phyloP scores from a whole-genome alignment of 768 basidiomycete species.

The Naganishia friedmannii region DNA sequence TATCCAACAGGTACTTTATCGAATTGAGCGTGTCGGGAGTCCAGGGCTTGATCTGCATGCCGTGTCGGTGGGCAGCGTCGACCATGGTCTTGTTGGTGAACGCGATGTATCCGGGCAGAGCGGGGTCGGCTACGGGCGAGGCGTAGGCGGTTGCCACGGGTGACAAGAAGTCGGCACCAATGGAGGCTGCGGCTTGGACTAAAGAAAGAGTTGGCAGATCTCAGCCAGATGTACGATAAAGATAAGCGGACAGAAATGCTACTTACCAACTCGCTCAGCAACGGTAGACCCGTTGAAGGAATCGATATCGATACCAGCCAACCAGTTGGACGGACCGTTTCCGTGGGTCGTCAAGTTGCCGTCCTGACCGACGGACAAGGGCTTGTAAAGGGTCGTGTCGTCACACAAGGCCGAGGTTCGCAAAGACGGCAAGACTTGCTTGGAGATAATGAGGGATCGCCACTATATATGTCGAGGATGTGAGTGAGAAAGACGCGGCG shows the following conservation, averaged over 20 bases:
- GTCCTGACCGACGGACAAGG: constrained; percentile 19
- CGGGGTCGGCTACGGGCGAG: constrained; percentile 55
- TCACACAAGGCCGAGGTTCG: constrained; percentile 66
- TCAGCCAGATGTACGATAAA: not conserved
- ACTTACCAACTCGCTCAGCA: constrained; percentile 57
- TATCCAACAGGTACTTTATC: constrained; percentile 62
- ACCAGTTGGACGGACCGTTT: constrained; percentile 62
- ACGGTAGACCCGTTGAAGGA: constrained; percentile 64
- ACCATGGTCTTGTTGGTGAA: constrained; percentile 72
- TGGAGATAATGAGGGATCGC: constrained; percentile 62
- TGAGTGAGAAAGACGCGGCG: not conserved
- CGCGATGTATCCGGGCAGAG: constrained; percentile 55
- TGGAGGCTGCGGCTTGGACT: constrained; percentile 66
- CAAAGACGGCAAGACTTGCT: constrained; percentile 62
- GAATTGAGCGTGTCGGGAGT: constrained; percentile 66
- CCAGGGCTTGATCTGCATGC: constrained; percentile 68
- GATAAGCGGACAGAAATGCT: no score
- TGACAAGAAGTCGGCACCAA: constrained; percentile 66
- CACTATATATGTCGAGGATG: constrained; percentile 52
- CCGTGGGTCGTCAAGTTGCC: constrained; percentile 47
- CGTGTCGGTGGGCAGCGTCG: constrained; percentile 62
- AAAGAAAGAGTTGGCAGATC: not conserved
- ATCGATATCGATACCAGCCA: constrained; percentile 65
- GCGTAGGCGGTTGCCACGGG: constrained; percentile 58
- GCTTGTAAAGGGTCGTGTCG: constrained; percentile 53